A percentile compares a stretch with the other conserved stretches of the same genome.
Evolutionary conservation across 2,329 filamentous ascomycete species (phyloP).

Genomic region (Sarocladiaceae sp.): DNA sequence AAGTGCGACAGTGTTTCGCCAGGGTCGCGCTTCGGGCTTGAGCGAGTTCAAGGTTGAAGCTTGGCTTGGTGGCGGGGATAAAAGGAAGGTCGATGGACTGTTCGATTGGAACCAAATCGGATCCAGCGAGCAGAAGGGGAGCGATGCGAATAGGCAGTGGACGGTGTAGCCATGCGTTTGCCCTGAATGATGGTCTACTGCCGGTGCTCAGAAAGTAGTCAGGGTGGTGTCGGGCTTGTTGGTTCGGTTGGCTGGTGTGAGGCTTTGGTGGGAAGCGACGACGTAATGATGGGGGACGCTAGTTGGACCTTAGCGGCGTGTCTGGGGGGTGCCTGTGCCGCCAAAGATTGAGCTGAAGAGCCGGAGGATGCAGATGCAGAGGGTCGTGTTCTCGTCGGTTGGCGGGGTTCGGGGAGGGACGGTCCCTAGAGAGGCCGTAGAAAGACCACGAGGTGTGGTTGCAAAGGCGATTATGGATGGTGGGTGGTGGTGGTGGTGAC

Average conservation of each 20-base stretch:
- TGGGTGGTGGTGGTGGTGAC: slow-evolving; percentile 16
- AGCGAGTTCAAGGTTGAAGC: slow-evolving; percentile 5
- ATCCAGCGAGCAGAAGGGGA: neutral
- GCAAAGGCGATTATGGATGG: neutral
- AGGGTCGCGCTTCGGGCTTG: neutral
- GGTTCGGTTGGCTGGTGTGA: slow-evolving; percentile 1
- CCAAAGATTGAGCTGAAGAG: slow-evolving; percentile 5
- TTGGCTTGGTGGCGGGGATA: slow-evolving; percentile 8
- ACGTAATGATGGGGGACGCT: slow-evolving; percentile 7
- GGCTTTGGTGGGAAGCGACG: slow-evolving; percentile 6
- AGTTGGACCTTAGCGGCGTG: slow-evolving; percentile 3
- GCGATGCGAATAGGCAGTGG: neutral
- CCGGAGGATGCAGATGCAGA: no score
- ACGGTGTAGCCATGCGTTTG: slow-evolving; percentile 9
- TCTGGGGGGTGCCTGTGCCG: slow-evolving; percentile 6
- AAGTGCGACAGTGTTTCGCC: neutral
- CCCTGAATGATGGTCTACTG: neutral
- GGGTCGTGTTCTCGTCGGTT: no score
- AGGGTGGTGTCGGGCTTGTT: neutral
- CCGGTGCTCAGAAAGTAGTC: neutral
- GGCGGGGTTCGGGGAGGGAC: no score
- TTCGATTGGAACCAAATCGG: slow-evolving; percentile 4
- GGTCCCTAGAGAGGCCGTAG: no score
- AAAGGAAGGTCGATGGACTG: slow-evolving; percentile 5
- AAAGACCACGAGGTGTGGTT: no score